phyloP scores from a whole-genome alignment of 2,329 filamentous ascomycete species.

The Mycogone perniciosa region DNA sequence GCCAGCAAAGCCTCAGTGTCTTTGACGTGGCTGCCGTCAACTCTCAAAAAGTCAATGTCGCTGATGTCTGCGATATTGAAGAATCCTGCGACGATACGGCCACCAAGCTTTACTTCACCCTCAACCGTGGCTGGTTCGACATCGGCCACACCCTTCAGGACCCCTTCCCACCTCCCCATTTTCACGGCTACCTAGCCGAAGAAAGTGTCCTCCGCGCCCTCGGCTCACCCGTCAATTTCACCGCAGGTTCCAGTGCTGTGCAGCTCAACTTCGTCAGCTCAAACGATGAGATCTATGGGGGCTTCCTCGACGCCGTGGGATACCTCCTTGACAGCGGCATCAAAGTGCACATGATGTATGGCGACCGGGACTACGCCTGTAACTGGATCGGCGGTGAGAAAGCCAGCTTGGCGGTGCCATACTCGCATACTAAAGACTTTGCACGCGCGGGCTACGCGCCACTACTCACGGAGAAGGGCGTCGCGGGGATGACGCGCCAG shows the following conservation, averaged over 20 bases:
- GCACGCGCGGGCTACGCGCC: conserved; percentile 61
- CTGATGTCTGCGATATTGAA: conserved; percentile 40
- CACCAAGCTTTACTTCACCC: conserved; percentile 48
- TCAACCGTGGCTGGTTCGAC: conserved; percentile 51
- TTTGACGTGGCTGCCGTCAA: conserved; percentile 44
- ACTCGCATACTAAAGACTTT: conserved; percentile 40
- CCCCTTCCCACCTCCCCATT: conserved; percentile 58
- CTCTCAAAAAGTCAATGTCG: conserved; percentile 23
- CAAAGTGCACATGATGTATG: conserved; percentile 66
- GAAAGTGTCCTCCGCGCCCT: conserved; percentile 50
- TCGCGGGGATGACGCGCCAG: conserved; percentile 65
- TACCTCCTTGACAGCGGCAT: conserved; percentile 55
- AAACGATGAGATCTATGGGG: conserved; percentile 49
- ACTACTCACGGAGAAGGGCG: conserved; percentile 56
- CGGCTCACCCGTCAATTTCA: conserved; percentile 56
- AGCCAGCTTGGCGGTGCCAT: conserved; percentile 57
- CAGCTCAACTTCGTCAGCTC: conserved; percentile 53
- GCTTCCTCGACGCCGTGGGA: conserved; percentile 46
- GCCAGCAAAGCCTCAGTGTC: conserved; percentile 41
- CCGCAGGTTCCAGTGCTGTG: conserved; percentile 35
- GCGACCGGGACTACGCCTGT: conserved; percentile 54
- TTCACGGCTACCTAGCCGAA: conserved; percentile 56
- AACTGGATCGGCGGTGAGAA: conserved; percentile 66
- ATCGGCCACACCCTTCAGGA: conserved; percentile 50
- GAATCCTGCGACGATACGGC: conserved; percentile 48